Percentiles rank a stretch among this genome's conserved stretches.
Conservation (phyloP, 352 stramenopile species). For the Thraustochytrium sp. region DNA sequence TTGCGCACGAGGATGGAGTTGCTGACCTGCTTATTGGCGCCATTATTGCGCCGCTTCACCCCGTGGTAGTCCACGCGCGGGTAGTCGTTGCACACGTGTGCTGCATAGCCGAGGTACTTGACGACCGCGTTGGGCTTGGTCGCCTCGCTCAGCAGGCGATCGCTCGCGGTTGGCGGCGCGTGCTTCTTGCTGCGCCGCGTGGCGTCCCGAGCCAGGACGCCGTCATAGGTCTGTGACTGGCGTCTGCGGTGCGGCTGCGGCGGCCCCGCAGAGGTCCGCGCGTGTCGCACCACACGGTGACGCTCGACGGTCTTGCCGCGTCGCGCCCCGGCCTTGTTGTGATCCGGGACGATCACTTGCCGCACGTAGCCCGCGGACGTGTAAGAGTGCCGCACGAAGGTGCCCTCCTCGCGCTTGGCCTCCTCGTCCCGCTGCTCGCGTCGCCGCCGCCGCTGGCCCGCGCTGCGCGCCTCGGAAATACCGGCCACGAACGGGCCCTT, state of each 20-base stretch:
- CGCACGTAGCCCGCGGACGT: not conserved
- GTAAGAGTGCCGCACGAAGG: slow-evolving; percentile 2
- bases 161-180: not conserved
- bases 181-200: not conserved
- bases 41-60: not conserved
- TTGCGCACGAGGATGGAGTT: slow-evolving; percentile 7
- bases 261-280: too few species aligned
- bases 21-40: not conserved
- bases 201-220: not conserved
- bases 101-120: slow-evolving; percentile 29
- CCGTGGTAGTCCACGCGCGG: not conserved
- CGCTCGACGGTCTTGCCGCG: not conserved
- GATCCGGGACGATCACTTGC: not conserved
- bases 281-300: not conserved
- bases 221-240: not conserved
- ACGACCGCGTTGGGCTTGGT: slow-evolving; percentile 14
- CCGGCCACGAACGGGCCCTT: slow-evolving; percentile 6
- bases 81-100: slow-evolving; percentile 33
- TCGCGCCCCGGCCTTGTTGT: not conserved
- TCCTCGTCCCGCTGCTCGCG: not conserved
- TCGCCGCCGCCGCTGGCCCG: not conserved
- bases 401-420: not conserved
- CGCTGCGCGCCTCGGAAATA: not conserved
- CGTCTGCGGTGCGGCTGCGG: not conserved
- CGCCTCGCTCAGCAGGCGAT: not conserved